phyloP scores from a whole-genome alignment of 2,329 filamentous ascomycete genomes.

The Fusarium xyrophilum region DNA sequence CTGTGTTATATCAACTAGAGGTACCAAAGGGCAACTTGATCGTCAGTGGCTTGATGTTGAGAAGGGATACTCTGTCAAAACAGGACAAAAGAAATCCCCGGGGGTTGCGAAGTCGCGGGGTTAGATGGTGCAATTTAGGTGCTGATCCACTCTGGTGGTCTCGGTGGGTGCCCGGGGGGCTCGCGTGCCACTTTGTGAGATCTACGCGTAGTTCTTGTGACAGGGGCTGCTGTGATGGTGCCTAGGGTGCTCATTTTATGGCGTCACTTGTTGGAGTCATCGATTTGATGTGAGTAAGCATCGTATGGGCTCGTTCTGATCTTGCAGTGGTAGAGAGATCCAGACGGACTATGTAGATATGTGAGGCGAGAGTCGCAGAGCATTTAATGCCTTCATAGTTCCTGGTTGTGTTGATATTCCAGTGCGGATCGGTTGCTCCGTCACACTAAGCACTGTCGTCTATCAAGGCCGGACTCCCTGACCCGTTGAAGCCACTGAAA shows the following conservation, averaged over 20 bases:
- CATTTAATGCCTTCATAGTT: neutral
- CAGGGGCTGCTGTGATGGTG: conserved; percentile 6
- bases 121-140: conserved; percentile 31
- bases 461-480: conserved; percentile 1
- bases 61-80: neutral
- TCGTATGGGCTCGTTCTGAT: neutral
- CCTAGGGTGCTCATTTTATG: conserved; percentile 12
- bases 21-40: neutral
- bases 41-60: conserved; percentile 13
- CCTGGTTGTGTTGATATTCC: neutral
- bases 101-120: conserved; percentile 33
- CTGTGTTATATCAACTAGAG: neutral
- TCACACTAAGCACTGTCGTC: neutral
- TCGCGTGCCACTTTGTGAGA: conserved; percentile 20
- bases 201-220: conserved; percentile 19
- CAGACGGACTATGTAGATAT: neutral
- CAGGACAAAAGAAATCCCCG: conserved; percentile 8
- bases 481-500: neutral
- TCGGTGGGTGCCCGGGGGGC: conserved; percentile 15
- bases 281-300: neutral
- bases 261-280: conserved; percentile 27
- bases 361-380: neutral
- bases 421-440: neutral
- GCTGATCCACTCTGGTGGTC: conserved; percentile 22
- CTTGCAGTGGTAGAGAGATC: neutral